Evolutionary conservation across 345 rosid genomes (phyloP).

Genomic region (Kernera saxatilis): DNA sequence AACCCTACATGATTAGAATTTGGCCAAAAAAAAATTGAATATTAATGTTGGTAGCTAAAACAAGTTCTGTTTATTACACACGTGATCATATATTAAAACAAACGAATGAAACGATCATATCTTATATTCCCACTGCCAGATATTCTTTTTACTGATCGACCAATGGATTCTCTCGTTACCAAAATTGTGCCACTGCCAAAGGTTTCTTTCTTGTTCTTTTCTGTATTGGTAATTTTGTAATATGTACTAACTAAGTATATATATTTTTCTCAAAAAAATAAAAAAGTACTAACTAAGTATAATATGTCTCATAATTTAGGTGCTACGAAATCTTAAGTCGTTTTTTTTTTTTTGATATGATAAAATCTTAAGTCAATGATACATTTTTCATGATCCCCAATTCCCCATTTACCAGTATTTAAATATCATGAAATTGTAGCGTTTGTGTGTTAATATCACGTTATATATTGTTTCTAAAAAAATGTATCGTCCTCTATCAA

Average conservation of each 20-base stretch:
- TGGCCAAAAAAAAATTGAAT: neutral
- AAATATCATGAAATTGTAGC: no score
- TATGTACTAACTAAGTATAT: no score
- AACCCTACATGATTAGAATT: neutral
- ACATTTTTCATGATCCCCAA: no score
- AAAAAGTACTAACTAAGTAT: no score
- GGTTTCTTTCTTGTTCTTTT: neutral
- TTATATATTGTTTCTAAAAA: no score
- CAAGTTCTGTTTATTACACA: constrained; percentile 14
- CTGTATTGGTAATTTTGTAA: neutral
- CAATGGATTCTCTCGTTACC: constrained; percentile 27
- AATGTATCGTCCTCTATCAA: no score
- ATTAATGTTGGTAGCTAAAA: neutral
- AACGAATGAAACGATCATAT: constrained; percentile 23
- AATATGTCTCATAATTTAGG: neutral
- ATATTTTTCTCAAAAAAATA: no score
- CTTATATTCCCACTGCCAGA: constrained; percentile 30
- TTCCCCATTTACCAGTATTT: no score
- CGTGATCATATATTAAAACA: constrained; percentile 27
- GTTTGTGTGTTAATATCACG: no score
- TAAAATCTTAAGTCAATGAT: no score
- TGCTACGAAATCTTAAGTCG: neutral
- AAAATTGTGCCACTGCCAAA: constrained; percentile 21
- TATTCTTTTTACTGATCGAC: constrained; percentile 28
- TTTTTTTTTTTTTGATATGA: no score